phyloP scores from a whole-genome alignment of 192 early-diverging fungal genomes.

The Entomortierella lignicola region DNA sequence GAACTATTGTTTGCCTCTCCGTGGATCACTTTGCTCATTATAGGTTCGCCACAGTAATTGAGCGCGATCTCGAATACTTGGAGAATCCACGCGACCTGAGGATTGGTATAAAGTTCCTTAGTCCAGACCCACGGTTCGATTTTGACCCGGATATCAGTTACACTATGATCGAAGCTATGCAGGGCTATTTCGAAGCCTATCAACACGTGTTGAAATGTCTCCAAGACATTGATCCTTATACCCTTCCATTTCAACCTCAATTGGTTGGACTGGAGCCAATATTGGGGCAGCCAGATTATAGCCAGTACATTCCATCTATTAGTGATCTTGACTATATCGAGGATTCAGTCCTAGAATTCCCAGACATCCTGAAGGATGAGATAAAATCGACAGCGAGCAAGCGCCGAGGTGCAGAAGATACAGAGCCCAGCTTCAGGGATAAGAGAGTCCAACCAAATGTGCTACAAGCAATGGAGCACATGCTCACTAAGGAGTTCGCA shows the following conservation, averaged over 20 bases:
- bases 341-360: constrained; percentile 18
- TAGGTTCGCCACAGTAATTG: constrained; percentile 60
- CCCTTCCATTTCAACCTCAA: constrained; percentile 57
- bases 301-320: background rate
- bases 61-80: constrained; percentile 48
- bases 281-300: constrained; percentile 55
- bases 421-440: background rate
- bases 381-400: background rate
- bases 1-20: constrained; percentile 65
- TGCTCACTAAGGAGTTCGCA: constrained; percentile 58
- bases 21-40: constrained; percentile 60
- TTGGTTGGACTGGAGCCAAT: constrained; percentile 52
- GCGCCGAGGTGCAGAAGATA: too few relatives aligned
- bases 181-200: constrained; percentile 59
- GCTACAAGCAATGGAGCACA: constrained; percentile 57
- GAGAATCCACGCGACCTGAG: constrained; percentile 37
- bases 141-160: constrained; percentile 43
- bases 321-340: constrained; percentile 15
- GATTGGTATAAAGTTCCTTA: constrained; percentile 51
- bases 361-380: constrained; percentile 9
- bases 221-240: constrained; percentile 51
- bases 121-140: constrained; percentile 17
- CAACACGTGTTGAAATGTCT: constrained; percentile 60
- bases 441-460: constrained; percentile 45
- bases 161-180: constrained; percentile 57